phyloP scores from a whole-genome alignment of 2,329 filamentous ascomycete genomes.

The Pestalotiopsis sp. region DNA sequence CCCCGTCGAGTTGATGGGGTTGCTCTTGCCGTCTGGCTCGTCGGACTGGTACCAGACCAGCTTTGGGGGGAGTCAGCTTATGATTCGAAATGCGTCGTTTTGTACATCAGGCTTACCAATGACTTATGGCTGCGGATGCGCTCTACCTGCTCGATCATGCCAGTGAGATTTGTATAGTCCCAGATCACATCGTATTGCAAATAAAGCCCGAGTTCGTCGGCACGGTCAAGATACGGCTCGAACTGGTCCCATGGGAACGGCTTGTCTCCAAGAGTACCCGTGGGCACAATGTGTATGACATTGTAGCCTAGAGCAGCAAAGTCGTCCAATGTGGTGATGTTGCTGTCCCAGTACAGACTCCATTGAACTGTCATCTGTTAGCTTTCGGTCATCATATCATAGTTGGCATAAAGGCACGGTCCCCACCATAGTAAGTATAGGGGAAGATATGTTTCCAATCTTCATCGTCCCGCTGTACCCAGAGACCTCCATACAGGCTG shows the following conservation, averaged over 20 bases:
- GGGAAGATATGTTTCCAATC: slow-evolving; percentile 21
- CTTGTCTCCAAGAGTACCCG: slow-evolving; percentile 18
- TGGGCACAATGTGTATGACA: slow-evolving; percentile 25
- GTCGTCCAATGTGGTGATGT: slow-evolving; percentile 21
- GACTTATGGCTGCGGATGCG: slow-evolving; percentile 33
- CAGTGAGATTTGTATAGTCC: slow-evolving; percentile 17
- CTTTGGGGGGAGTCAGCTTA: background rate
- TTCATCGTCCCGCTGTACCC: slow-evolving; percentile 19
- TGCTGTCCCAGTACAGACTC: slow-evolving; percentile 23
- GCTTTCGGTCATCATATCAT: background rate
- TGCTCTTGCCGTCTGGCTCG: slow-evolving; percentile 49
- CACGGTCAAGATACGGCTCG: slow-evolving; percentile 22
- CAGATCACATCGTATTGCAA: slow-evolving; percentile 23
- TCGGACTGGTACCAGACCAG: slow-evolving; percentile 53
- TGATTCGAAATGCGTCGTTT: background rate
- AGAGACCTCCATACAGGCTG: slow-evolving; percentile 20
- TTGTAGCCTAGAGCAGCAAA: slow-evolving; percentile 22
- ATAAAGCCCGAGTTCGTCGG: slow-evolving; percentile 21
- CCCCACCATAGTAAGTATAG: slow-evolving; percentile 21
- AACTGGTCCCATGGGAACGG: slow-evolving; percentile 23
- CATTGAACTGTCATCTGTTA: slow-evolving; percentile 17
- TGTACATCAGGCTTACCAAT: slow-evolving; percentile 22
- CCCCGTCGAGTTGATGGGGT: slow-evolving; percentile 46
- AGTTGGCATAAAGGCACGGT: background rate
- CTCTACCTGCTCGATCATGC: slow-evolving; percentile 34